Percentiles rank a stretch among this genome's conserved stretches.
Conservation (phyloP, 176 grass and related monocot species). For the Musa schizocarpa region DNA sequence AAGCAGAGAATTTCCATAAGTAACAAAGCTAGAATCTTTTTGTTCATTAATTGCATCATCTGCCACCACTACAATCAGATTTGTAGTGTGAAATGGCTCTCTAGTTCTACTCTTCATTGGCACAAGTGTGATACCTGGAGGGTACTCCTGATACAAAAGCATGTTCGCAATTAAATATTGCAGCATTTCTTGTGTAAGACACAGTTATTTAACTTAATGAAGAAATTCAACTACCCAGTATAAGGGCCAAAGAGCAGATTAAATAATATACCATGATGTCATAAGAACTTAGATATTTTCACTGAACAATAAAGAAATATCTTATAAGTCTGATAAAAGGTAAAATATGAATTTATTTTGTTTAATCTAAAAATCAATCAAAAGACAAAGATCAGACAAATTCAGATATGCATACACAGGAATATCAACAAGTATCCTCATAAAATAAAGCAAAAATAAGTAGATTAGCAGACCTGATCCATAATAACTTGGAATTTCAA, state of each 20-base stretch:
- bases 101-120: constrained; percentile 91
- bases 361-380: not conserved
- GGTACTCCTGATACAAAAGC: constrained; percentile 55
- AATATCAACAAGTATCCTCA: not conserved
- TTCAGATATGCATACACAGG: no score
- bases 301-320: no score
- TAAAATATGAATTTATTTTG: not conserved
- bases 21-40: constrained; percentile 27
- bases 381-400: not conserved
- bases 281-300: no score
- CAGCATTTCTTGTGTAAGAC: not conserved
- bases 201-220: not conserved
- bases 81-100: constrained; percentile 76
- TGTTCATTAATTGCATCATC: constrained; percentile 16
- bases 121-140: constrained; percentile 75
- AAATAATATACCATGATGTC: no score
- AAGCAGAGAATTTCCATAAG: constrained; percentile 58
- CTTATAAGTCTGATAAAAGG: not conserved
- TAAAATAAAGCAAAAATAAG: not conserved
- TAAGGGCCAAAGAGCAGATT: no score
- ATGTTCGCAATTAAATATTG: not conserved
- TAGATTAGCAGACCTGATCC: not conserved
- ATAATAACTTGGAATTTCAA: no score
- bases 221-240: not conserved
- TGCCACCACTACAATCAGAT: constrained; percentile 56